Percentiles rank a stretch among this genome's conserved stretches.
phyloP scores from a whole-genome alignment of 768 basidiomycete genomes.

The Postia placenta region DNA sequence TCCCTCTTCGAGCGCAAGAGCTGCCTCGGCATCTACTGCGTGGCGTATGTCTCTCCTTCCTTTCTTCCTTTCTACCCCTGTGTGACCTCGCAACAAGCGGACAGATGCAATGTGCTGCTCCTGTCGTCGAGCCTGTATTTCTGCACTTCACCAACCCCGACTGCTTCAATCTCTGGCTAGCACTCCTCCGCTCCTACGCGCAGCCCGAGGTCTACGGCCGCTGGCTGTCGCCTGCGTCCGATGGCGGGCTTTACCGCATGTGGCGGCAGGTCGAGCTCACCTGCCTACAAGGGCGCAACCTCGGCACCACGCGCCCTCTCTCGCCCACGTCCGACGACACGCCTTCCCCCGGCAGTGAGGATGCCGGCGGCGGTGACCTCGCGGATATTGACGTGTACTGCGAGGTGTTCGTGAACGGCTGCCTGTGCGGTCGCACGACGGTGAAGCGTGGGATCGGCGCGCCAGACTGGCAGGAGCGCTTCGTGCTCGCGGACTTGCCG shows the following conservation, averaged over 20 bases:
- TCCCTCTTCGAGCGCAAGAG: slow-evolving; percentile 75
- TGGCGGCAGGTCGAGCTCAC: slow-evolving; percentile 78
- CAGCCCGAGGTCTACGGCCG: slow-evolving; percentile 73
- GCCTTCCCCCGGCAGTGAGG: slow-evolving; percentile 25
- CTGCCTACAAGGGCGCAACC: slow-evolving; percentile 67
- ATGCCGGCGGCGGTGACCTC: slow-evolving; percentile 28
- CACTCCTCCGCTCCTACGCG: slow-evolving; percentile 76
- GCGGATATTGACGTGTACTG: slow-evolving; percentile 70
- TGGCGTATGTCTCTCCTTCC: slow-evolving; percentile 36
- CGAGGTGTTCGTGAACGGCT: slow-evolving; percentile 68
- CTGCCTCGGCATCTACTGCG: slow-evolving; percentile 65
- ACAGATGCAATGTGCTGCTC: slow-evolving; percentile 51
- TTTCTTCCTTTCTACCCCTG: neutral
- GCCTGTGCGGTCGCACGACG: slow-evolving; percentile 67
- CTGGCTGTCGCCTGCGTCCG: slow-evolving; percentile 42
- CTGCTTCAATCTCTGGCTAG: slow-evolving; percentile 67
- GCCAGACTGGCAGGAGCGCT: slow-evolving; percentile 81
- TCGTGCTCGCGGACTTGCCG: slow-evolving; percentile 69
- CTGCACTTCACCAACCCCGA: slow-evolving; percentile 65
- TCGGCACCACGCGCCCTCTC: slow-evolving; percentile 46
- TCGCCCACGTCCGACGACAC: slow-evolving; percentile 12
- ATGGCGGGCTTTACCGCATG: slow-evolving; percentile 80
- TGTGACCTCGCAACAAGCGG: slow-evolving; percentile 30
- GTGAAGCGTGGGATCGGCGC: slow-evolving; percentile 59
- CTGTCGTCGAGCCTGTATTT: slow-evolving; percentile 61